A percentile compares a stretch with the other conserved stretches of the same genome.
Evolutionary conservation across 1,284 basidiomycete species (phyloP).

Genomic region (Volvariella surrecta): DNA sequence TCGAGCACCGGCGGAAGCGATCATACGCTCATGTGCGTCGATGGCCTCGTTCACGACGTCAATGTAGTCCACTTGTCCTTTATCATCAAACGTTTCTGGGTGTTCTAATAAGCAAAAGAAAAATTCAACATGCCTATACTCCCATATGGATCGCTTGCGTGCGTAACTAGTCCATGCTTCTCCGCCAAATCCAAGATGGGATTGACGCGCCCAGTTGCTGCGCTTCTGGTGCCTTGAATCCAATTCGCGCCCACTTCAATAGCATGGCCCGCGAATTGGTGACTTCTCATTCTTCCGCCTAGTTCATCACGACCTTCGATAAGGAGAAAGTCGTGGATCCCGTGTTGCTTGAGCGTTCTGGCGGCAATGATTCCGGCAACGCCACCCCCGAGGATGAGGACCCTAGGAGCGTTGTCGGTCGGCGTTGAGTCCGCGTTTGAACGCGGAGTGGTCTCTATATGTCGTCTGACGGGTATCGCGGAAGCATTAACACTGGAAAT

Average conservation of each 20-base stretch:
- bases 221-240: slow-evolving; percentile 55
- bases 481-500: too few relatives aligned
- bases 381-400: slow-evolving; percentile 48
- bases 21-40: slow-evolving; percentile 31
- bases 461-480: too few relatives aligned
- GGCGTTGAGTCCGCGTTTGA: background rate
- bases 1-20: slow-evolving; percentile 25
- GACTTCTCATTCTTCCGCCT: slow-evolving; percentile 51
- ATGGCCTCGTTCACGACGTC: slow-evolving; percentile 35
- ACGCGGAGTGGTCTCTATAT: too few relatives aligned
- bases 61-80: slow-evolving; percentile 36
- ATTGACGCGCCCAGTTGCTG: slow-evolving; percentile 40
- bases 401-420: slow-evolving; percentile 6
- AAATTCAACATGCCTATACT: slow-evolving; percentile 35
- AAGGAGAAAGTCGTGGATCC: slow-evolving; percentile 50
- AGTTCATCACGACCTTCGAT: slow-evolving; percentile 54
- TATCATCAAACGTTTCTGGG: slow-evolving; percentile 44
- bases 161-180: slow-evolving; percentile 45
- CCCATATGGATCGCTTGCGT: slow-evolving; percentile 32
- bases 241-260: slow-evolving; percentile 65
- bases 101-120: background rate
- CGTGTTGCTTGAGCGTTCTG: slow-evolving; percentile 47
- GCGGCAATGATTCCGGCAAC: slow-evolving; percentile 64
- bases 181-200: slow-evolving; percentile 53
- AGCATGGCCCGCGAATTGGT: slow-evolving; percentile 34